Evolutionary conservation across 257 asterid genomes (phyloP).

Genomic region (Solanum etuberosum): DNA sequence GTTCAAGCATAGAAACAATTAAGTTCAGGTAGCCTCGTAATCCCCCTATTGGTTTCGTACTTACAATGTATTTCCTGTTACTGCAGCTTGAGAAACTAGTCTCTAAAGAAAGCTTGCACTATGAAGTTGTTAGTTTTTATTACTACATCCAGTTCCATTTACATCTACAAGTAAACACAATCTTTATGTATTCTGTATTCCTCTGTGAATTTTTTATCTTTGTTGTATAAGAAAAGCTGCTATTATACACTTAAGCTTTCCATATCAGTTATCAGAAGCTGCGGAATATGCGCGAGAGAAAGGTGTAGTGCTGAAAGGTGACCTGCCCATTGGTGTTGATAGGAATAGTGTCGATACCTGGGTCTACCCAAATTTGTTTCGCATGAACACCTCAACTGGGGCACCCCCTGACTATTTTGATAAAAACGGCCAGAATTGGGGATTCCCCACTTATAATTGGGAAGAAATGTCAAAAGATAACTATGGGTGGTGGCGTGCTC

Average conservation of each 20-base stretch:
- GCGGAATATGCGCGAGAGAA: constrained; percentile 78
- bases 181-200: not conserved
- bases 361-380: constrained; percentile 86
- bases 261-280: constrained; percentile 76
- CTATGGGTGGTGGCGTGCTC: constrained; percentile 98
- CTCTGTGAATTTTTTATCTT: constrained; percentile 2
- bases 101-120: constrained; percentile 58
- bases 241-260: not conserved
- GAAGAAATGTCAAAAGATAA: constrained; percentile 99
- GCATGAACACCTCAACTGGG: constrained; percentile 96
- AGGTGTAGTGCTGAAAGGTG: constrained; percentile 91
- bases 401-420: constrained; percentile 98
- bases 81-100: constrained; percentile 89
- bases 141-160: constrained; percentile 88
- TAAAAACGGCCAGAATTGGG: constrained; percentile 99
- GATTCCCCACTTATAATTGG: constrained; percentile 98
- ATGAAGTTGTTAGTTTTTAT: constrained; percentile 65
- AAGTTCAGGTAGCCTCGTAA: not conserved
- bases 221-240: not conserved
- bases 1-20: not conserved
- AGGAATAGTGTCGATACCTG: constrained; percentile 94
- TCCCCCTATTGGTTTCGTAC: not conserved
- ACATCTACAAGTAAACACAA: constrained; percentile 46
- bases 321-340: constrained; percentile 95
- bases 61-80: constrained; percentile 10